Evolutionary conservation across 352 stramenopile genomes (phyloP), one percentile per base, ranked within the genome.

Genomic region (Phytopythium vexans): DNA sequence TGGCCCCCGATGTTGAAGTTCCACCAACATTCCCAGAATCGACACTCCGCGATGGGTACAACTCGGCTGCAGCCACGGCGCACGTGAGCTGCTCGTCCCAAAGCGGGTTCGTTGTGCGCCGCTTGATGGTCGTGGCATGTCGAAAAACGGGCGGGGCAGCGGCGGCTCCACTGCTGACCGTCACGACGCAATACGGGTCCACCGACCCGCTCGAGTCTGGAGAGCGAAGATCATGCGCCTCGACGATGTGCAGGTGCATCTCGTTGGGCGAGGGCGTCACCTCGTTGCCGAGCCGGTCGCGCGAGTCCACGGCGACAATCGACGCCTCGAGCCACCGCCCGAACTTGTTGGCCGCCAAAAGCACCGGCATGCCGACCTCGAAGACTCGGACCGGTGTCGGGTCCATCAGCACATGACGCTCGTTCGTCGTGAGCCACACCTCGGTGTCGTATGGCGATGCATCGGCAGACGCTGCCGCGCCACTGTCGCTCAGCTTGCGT

Each of bases 171-270:
- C 40, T n/a, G 16, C 15, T 57, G 31, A 81, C 52, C 3, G 67
- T 75, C 32, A 81, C 32, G 3, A 86, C 74, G 42, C 68, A 79
- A 57, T 79, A 86, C 41, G 74, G 74, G 42, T 86, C 72, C 9
- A 86, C 62, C 31, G 70, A 49, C n/a, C 41, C 57, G 15, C 64
- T 66, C 59, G 39, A 66, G 51, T 36, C 60, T 62, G 32, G 55
- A 55, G 11, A 68, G 12, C 67, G 57, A 21, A 82, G 54, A 51
- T 86, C 82, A 52, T 77, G 74, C 4, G 59, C 74, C 44, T 86
- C 74, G 10, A 79, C 45, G 14, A 86, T 59, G 12, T 58, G 56
- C 34, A 86, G 45, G 50, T 86, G 74, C 72, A 86, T 81, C 46
- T 86, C 66, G 56, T 79, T 81, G n/a, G 69, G 66, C 33, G 55